Conservation (phyloP, 2,329 filamentous ascomycete species). For the Teratosphaeria destructans region DNA sequence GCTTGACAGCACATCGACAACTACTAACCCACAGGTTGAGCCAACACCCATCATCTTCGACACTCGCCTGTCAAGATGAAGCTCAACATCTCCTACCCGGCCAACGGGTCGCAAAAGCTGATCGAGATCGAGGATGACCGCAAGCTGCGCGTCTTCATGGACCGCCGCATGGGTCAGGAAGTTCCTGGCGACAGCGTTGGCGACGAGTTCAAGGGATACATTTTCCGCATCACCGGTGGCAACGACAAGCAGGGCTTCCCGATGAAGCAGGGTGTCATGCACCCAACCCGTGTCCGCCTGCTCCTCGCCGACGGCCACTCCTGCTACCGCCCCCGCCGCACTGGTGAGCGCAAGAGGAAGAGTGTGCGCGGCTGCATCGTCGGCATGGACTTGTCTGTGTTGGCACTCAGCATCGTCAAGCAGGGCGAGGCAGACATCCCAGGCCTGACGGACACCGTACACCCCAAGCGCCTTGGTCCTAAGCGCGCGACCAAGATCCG, state of each 20-base stretch:
- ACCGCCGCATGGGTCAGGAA: conserved; percentile 92
- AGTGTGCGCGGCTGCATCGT: conserved; percentile 98
- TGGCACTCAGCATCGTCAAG: conserved; percentile 94
- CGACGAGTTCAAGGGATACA: conserved; percentile 99
- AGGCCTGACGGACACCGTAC: conserved; percentile 92
- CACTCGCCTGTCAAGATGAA: conserved; percentile 45
- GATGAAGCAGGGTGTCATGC: conserved; percentile 99
- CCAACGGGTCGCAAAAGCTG: conserved; percentile 99
- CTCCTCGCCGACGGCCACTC: conserved; percentile 94
- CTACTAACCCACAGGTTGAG: neutral
- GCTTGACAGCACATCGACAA: neutral
- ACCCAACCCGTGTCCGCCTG: conserved; percentile 95
- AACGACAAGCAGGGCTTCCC: conserved; percentile 99
- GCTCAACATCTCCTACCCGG: conserved; percentile 78
- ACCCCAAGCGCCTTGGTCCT: conserved; percentile 98
- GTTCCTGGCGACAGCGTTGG: conserved; percentile 89
- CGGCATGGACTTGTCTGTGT: conserved; percentile 85
- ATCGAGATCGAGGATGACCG: conserved; percentile 99
- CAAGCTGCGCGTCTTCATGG: conserved; percentile 98
- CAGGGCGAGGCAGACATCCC: conserved; percentile 91
- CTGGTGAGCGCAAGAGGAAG: conserved; percentile 99
- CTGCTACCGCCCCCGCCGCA: conserved; percentile 97
- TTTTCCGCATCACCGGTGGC: conserved; percentile 98
- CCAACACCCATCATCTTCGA: conserved; percentile 2
- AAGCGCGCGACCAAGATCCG: conserved; percentile 99